Conservation (phyloP, 805 yeast genomes). For the Zygosaccharomyces bisporus region DNA sequence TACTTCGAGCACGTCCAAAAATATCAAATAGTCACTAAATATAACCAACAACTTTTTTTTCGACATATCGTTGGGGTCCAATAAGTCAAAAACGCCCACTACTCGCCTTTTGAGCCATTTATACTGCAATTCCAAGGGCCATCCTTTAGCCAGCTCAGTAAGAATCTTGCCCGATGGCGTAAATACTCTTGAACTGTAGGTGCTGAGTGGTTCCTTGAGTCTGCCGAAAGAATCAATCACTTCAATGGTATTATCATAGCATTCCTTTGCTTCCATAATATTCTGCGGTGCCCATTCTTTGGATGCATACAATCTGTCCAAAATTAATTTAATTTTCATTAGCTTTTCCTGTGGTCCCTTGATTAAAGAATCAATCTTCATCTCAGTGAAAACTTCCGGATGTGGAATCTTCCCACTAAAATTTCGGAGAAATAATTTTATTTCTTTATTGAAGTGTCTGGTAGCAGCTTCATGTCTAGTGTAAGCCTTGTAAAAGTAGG, state of each 20-base stretch:
- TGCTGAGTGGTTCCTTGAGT: conserved; percentile 40
- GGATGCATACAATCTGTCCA: conserved; percentile 55
- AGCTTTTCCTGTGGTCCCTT: conserved; percentile 65
- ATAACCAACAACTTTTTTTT: conserved; percentile 60
- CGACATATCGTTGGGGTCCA: conserved; percentile 34
- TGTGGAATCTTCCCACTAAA: conserved; percentile 28
- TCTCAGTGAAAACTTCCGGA: conserved; percentile 41
- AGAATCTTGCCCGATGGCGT: conserved; percentile 89
- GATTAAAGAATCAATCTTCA: conserved; percentile 57
- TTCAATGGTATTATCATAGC: conserved; percentile 51
- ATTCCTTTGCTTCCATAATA: conserved; percentile 34
- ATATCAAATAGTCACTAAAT: conserved; percentile 75
- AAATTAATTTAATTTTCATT: conserved; percentile 62
- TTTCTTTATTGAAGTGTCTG: conserved; percentile 50
- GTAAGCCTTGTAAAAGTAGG: conserved; percentile 88
- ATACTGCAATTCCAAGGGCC: conserved; percentile 84
- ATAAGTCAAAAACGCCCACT: conserved; percentile 63
- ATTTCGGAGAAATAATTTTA: conserved; percentile 43
- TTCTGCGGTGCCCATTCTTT: conserved; percentile 43
- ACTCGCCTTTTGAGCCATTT: conserved; percentile 88
- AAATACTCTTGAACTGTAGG: conserved; percentile 64
- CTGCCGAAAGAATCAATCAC: conserved; percentile 82
- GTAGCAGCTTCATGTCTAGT: conserved; percentile 94
- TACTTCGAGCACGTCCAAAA: conserved; percentile 52
- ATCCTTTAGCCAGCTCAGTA: conserved; percentile 74